Evolutionary conservation across 345 rosid species (phyloP).

Genomic region (Anastatica hierochuntica): DNA sequence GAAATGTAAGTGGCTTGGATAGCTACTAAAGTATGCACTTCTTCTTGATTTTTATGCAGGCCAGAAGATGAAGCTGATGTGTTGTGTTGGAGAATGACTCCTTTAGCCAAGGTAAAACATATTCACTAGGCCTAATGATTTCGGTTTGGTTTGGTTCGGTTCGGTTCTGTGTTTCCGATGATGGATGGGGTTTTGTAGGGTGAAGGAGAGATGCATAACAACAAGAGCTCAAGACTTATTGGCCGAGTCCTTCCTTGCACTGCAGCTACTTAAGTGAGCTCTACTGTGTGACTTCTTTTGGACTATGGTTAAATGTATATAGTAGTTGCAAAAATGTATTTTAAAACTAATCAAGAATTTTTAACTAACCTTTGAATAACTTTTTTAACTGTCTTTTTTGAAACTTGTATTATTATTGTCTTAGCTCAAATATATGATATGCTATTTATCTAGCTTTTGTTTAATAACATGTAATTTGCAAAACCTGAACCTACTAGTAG

Average conservation of each 20-base stretch:
- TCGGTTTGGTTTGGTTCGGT: not conserved
- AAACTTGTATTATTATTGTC: too few species aligned
- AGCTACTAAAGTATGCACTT: slow-evolving; percentile 1
- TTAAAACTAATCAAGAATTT: too few species aligned
- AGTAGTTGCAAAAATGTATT: too few species aligned
- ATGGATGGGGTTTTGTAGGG: slow-evolving; percentile 33
- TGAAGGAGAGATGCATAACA: slow-evolving; percentile 30
- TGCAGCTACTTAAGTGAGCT: slow-evolving; percentile 10
- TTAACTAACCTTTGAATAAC: too few species aligned
- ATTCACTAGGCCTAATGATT: not conserved
- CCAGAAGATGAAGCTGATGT: slow-evolving; percentile 32
- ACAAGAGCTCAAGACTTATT: slow-evolving; percentile 32
- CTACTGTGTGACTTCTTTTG: too few species aligned
- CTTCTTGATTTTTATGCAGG: slow-evolving; percentile 31
- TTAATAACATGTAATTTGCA: too few species aligned
- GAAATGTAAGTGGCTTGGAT: not conserved
- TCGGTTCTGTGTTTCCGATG: not conserved
- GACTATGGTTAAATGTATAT: too few species aligned
- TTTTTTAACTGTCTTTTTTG: too few species aligned
- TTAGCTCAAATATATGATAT: too few species aligned
- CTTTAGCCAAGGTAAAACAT: slow-evolving; percentile 41
- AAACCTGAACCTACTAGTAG: too few species aligned
- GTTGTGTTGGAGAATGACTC: slow-evolving; percentile 71
- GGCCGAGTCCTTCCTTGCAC: slow-evolving; percentile 54
- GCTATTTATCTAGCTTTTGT: too few species aligned